phyloP scores from a whole-genome alignment of 2,329 filamentous ascomycete genomes.

The Aspergillus luchuensis region DNA sequence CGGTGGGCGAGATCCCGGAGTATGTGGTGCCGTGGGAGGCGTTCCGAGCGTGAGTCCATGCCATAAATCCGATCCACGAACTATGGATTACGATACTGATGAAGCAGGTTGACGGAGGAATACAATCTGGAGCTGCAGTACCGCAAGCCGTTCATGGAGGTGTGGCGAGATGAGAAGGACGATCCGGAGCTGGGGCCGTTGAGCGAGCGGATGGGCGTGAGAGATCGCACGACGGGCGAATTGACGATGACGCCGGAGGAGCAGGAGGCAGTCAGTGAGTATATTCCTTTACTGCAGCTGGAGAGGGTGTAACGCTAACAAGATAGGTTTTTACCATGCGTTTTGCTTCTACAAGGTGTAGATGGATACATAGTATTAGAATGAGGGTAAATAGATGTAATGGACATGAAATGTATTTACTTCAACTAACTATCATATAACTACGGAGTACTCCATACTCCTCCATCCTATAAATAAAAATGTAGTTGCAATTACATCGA shows the following conservation, averaged over 20 bases:
- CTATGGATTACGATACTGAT: not conserved
- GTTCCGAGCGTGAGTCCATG: conserved; percentile 68
- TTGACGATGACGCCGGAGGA: conserved; percentile 80
- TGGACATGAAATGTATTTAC: not conserved
- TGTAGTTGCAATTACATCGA: not conserved
- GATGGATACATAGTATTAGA: conserved; percentile 1
- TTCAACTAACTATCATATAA: not conserved
- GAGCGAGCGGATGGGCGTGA: conserved; percentile 94
- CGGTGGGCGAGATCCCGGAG: conserved; percentile 93
- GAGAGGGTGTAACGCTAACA: conserved; percentile 18
- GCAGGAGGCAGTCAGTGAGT: conserved; percentile 77
- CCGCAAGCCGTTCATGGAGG: conserved; percentile 83
- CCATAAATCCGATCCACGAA: conserved; percentile 16
- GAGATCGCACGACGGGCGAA: conserved; percentile 66
- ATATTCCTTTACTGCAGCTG: not conserved
- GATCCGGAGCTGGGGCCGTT: conserved; percentile 77
- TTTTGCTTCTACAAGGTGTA: conserved; percentile 97
- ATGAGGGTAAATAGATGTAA: too few relatives aligned
- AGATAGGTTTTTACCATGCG: conserved; percentile 74
- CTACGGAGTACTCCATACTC: too few relatives aligned
- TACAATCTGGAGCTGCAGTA: conserved; percentile 97
- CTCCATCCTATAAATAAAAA: too few relatives aligned
- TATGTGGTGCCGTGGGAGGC: conserved; percentile 98
- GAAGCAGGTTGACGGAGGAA: conserved; percentile 76
- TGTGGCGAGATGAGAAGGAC: conserved; percentile 90